Evolutionary conservation across 2,329 filamentous ascomycete genomes (phyloP), one percentile per base, ranked within the genome.

Genomic region (Aspergillus sp.): DNA sequence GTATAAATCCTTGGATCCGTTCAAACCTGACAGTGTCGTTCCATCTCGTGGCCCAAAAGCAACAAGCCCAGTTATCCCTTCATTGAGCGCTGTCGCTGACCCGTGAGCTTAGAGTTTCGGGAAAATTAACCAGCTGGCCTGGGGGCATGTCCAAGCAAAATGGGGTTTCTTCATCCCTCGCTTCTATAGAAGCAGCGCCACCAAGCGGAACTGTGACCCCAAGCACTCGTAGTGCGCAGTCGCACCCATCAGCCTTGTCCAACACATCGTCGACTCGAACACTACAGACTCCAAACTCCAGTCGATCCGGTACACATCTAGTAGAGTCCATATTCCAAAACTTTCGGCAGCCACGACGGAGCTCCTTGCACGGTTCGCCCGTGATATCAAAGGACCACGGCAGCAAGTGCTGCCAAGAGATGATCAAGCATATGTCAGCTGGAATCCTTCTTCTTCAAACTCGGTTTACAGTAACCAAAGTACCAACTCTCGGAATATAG

Each of bases 1-100:
- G 66, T 70, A 70, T 65, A 67, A 66, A 68, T 63, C 61, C 61
- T 60, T 67, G 65, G 64, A 58, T 64, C 66, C 54, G 59, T 51
- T 56, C 57, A 54, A 37, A 35, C 27, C n/a, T 33, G 35, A 40
- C 39, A 37, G 52, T 49, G 54, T 23, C 27, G 27, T 41, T 43
- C 44, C 40, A 19, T 52, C 35, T 25, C 21, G 37, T 43, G 37
- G 31, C 37, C 52, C 39, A 33, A 17, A 21, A 25, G 41, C 47
- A 33, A 57, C 53, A 33, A 52, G 25, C 14, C 51, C 33, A 37
- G 25, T 46, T 55, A 52, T 21, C 45, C 48, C 23, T 45, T 50
- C 31, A 52, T 52, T 33, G n/a, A 39, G 25, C 23, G 17, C 21
- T 41, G 19, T 27, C 19, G 19, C 55, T 48, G 19, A 37, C 15